Conservation (phyloP, 768 basidiomycete species). For the Rhodosporidiobolus sp. region DNA sequence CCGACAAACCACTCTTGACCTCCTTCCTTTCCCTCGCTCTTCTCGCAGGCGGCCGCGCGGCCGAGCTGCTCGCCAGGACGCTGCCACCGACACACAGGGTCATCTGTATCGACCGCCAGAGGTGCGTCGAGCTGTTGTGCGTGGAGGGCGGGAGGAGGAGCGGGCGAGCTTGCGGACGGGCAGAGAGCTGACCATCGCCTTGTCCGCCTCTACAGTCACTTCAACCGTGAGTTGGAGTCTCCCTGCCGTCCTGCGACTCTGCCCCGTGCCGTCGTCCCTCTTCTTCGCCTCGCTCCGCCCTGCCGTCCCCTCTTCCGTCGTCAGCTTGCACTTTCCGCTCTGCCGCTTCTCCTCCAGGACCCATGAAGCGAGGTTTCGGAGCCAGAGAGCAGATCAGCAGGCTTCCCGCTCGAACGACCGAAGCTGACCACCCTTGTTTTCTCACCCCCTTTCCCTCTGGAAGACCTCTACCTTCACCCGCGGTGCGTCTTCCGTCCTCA, state of each 20-base stretch:
- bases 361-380: too few relatives aligned
- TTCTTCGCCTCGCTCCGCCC: too few relatives aligned
- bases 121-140: conserved; percentile 12
- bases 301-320: too few relatives aligned
- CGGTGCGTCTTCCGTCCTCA: conserved; percentile 14
- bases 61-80: conserved; percentile 36
- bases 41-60: conserved; percentile 35
- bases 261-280: neutral
- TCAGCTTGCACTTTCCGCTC: too few relatives aligned
- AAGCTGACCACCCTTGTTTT: neutral
- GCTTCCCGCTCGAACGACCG: too few relatives aligned
- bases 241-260: neutral
- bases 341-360: too few relatives aligned
- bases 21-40: too few relatives aligned
- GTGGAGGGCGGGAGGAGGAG: neutral
- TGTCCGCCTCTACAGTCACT: conserved; percentile 25
- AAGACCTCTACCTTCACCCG: conserved; percentile 44
- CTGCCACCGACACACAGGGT: conserved; percentile 39
- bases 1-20: conserved; percentile 7
- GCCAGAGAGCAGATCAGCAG: too few relatives aligned
- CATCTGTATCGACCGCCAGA: conserved; percentile 42
- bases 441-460: neutral
- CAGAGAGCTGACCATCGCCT: neutral
- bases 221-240: conserved; percentile 41
- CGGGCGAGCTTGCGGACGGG: neutral